Evolutionary conservation across 1,139 yeast species (phyloP).

Genomic region (Saccharomyces hybrid): DNA sequence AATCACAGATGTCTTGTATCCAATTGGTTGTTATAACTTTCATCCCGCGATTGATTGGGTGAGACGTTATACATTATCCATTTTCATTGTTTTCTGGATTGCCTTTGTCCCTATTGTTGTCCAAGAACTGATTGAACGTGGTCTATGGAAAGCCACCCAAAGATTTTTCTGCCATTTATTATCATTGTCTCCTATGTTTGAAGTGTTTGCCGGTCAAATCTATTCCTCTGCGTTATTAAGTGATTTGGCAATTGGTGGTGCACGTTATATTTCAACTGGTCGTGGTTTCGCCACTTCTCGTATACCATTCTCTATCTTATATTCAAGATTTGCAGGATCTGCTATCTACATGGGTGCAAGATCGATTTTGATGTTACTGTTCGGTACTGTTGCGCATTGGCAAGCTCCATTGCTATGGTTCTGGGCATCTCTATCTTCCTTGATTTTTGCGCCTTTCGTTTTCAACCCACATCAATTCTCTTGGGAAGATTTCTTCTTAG

Average conservation of each 20-base stretch:
- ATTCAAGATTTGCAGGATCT: constrained; percentile 94
- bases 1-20: constrained; percentile 72
- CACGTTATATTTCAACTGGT: constrained; percentile 97
- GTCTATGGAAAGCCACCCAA: constrained; percentile 89
- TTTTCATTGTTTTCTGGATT: constrained; percentile 96
- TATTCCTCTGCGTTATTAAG: constrained; percentile 85
- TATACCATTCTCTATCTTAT: constrained; percentile 91
- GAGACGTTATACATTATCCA: constrained; percentile 93
- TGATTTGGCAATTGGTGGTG: constrained; percentile 97
- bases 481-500: constrained; percentile 97
- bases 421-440: constrained; percentile 90
- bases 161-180: constrained; percentile 85
- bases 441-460: constrained; percentile 87
- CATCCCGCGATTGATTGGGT: constrained; percentile 92
- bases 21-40: constrained; percentile 90
- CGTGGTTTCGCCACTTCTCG: constrained; percentile 99
- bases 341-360: constrained; percentile 96
- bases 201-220: constrained; percentile 96
- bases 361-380: constrained; percentile 76
- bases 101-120: constrained; percentile 93
- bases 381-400: constrained; percentile 93
- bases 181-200: constrained; percentile 93
- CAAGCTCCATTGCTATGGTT: constrained; percentile 96
- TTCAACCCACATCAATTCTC: constrained; percentile 99
- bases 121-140: constrained; percentile 96